Evolutionary conservation across 345 rosid genomes (phyloP), one percentile per base, ranked within the genome.

Genomic region (Eucalyptus decipiens): DNA sequence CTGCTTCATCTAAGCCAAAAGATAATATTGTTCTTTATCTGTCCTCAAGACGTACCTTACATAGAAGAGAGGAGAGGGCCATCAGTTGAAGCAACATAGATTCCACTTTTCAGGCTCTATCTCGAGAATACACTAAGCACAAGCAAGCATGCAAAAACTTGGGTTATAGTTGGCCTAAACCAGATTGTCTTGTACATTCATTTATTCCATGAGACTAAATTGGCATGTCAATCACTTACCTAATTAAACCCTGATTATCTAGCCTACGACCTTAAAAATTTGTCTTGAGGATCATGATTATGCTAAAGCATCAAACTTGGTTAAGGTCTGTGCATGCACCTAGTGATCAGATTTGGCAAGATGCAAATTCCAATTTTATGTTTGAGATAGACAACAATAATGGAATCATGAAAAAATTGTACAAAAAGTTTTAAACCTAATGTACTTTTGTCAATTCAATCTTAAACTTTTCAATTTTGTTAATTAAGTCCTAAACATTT

Each of bases 371-470:
- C 47, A 76, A 76, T 42, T 76, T 11, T 40, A 21, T 40, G 83
- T 40, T 40, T 13, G 28, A 76, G 47, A 40, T 21, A 21, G 30
- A 76, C 42, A 76, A 76, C 47, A 19, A 52, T 52, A 40, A 23
- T 56, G 6, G 30, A 56, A 56, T 56, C 62, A 10, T 10, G 62
- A 24, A 24, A 56, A 56, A 56, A 56, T 24, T 9, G 62, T 56
- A 30, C 62, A 24, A 56, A 56, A 56, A 4, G 4, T 52, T 3
- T 4, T 8, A 52, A 52, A 52, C 58, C 58, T 19, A 52, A 52
- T 52, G 1, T 5, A 52, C 2, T 52, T 52, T 52, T 52, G 2
- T 10, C 2, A 52, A 1, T 52, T 52, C 0, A 24, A 0, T 56
- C 3, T 24, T 56, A 56, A 56, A 56, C 14, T 2, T 56, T 24